Evolutionary conservation across 2,329 filamentous ascomycete genomes (phyloP).

Genomic region (Colletotrichum endophyticum): DNA sequence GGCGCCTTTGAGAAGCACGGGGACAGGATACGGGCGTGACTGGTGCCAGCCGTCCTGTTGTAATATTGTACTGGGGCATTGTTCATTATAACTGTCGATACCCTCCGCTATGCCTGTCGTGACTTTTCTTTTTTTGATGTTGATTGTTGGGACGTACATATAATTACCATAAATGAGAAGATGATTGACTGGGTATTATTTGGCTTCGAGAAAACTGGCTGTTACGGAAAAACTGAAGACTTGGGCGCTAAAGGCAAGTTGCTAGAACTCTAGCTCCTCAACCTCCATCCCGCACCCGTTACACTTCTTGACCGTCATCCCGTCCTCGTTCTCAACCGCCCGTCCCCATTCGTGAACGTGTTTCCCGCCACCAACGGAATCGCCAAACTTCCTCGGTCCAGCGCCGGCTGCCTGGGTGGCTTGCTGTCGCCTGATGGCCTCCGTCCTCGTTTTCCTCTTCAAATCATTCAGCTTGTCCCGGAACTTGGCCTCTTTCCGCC

Average conservation of each 20-base stretch:
- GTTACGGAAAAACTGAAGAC: neutral
- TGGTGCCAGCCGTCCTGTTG: neutral
- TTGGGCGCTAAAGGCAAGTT: neutral
- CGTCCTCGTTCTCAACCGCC: slow-evolving; percentile 71
- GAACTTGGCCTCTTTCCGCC: slow-evolving; percentile 89
- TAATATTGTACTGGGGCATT: slow-evolving; percentile 8
- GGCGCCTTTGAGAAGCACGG: neutral
- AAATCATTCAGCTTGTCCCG: slow-evolving; percentile 86
- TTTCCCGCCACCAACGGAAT: slow-evolving; percentile 70
- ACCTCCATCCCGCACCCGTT: slow-evolving; percentile 79
- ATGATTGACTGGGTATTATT: neutral
- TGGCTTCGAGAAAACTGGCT: neutral
- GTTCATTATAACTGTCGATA: slow-evolving; percentile 8
- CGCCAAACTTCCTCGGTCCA: slow-evolving; percentile 71
- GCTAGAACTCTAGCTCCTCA: slow-evolving; percentile 72
- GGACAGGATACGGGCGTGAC: neutral
- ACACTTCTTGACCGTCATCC: slow-evolving; percentile 82
- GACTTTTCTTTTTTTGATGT: neutral
- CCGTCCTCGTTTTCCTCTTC: slow-evolving; percentile 91
- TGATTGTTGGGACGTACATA: neutral
- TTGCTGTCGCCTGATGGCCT: slow-evolving; percentile 80
- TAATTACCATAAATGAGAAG: neutral
- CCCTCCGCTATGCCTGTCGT: neutral
- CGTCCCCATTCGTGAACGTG: slow-evolving; percentile 91
- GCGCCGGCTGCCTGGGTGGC: slow-evolving; percentile 56